Evolutionary conservation across 1,139 yeast species (phyloP), one percentile per base, ranked within the genome.

Genomic region (Yamadazyma mexicana): DNA sequence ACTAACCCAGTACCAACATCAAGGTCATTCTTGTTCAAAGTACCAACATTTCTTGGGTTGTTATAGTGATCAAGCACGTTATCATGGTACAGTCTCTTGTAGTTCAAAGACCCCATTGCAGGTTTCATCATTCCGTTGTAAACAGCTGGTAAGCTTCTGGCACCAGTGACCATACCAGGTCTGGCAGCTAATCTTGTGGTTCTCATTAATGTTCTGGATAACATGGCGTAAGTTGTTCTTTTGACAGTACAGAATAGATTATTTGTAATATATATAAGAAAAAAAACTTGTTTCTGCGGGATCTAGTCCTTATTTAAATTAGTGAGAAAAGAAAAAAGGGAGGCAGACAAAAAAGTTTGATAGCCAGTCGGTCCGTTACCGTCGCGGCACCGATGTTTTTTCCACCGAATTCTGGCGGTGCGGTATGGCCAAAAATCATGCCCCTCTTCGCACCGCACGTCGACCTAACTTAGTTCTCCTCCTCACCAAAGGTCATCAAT

Each of bases 1-100:
- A 92, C 98, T 33, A 92, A 77, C 1, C 98, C 98, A 2, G 98
- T 92, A 33, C 98, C 98, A n/a, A 92, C 98, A 51, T 82, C 79
- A 17, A 65, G 56, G 45, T 81, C 79, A 47, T 74, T 75, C 67
- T 91, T 89, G 65, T 89, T 88, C 64, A 92, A 68, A 6, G 96
- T 78, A 15, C 98, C 98, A 33, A 92, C 98, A 60, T 92, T 92
- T 64, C 98, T 79, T 45, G 98, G 98, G 69, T 91, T 91, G 58
- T 87, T 83, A 66, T 92, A 92, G 64, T 92, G 98, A 62, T 92
- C 98, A 52, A 92, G 83, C 34, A 77, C 83, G 58, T 83, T 84
- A 43, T 84, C 87, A 53, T 86, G 94, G 55, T 85, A 85, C 37
- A 49, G 40, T 55, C 76, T 62, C 3, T 20, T 31, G 17, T 16